phyloP scores from a whole-genome alignment of 116 monocot genomes.

The Papilionanthe hybrid region DNA sequence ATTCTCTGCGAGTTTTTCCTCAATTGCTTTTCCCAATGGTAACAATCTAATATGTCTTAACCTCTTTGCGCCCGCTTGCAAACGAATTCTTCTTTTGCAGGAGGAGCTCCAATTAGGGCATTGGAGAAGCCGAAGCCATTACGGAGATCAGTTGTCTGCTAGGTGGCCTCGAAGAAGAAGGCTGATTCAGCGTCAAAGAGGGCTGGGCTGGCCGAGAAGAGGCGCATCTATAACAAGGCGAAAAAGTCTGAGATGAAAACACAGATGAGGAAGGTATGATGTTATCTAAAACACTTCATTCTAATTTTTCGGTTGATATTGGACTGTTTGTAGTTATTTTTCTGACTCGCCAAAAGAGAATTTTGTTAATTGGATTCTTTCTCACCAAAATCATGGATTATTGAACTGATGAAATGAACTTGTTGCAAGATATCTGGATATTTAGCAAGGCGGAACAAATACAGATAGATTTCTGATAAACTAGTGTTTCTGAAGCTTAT shows the following conservation, averaged over 20 bases:
- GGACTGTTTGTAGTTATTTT: background rate
- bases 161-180: slow-evolving; percentile 61
- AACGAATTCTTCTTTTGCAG: slow-evolving; percentile 8
- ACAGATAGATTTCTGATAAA: background rate
- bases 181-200: slow-evolving; percentile 80
- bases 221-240: slow-evolving; percentile 66
- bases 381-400: background rate
- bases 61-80: background rate
- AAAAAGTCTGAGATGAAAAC: slow-evolving; percentile 78
- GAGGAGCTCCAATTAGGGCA: slow-evolving; percentile 13
- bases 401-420: background rate
- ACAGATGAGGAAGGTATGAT: slow-evolving; percentile 71
- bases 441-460: background rate
- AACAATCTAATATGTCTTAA: background rate
- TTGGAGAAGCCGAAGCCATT: slow-evolving; percentile 25
- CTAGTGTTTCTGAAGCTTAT: background rate
- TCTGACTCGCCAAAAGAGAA: background rate
- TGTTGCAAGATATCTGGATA: background rate
- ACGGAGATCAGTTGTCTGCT: slow-evolving; percentile 58
- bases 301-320: background rate
- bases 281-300: background rate
- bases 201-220: slow-evolving; percentile 75
- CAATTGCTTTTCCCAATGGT: slow-evolving; percentile 20
- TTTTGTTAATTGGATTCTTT: background rate
- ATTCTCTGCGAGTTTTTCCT: slow-evolving; percentile 24